Evolutionary conservation across 2,329 filamentous ascomycete species (phyloP), one percentile per base, ranked within the genome.

Genomic region (Chalaropsis ovoidea): DNA sequence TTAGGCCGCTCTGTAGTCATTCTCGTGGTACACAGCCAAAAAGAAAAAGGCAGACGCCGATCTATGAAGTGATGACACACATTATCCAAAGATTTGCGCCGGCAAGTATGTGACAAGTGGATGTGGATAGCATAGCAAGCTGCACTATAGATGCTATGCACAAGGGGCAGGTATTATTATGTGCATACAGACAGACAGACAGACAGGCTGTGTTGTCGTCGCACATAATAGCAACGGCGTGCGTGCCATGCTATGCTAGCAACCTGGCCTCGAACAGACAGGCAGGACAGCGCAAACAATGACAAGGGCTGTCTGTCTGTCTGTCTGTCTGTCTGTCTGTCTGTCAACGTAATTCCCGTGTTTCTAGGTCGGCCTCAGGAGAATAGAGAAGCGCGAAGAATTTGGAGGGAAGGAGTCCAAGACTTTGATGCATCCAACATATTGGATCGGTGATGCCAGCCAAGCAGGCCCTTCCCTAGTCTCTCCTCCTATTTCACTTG

Each of bases 401-500:
- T 8, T 5, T 4, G 17, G 52, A 35, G 52, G 52, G 52, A 35
- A 10, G 24, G 22, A 19, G 49, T 27, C 11, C 11, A 13, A 43
- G 7, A 43, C 13, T n/a, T 3, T 43, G 42, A 13, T n/a, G 42
- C 42, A 56, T 56, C 52, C 52, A 56, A 22, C 52, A 31, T 22
- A 56, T 56, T 56, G 52, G 24, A 56, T 56, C 52, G 52, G 52
- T 56, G 52, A 31, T 56, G 13, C 52, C 52, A 56, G 52, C 52
- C 5, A 35, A 31, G 24, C 52, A 56, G 52, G 27, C n/a, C 52
- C 17, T 31, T 31, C 58, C 31, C 58, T 61, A 17, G n/a, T 42
- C 58, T 61, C 58, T 61, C 58, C 35, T 43, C 41, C 35, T 61
- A 61, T 61, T 61, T 56, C 52, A 56, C 52, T 56, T 62, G 61